These are phyloP conservation scores for Colletotrichum abscissum DNA, from an alignment of 2,329 filamentous ascomycete genomes.

Conservation along the genomic window DNA sequence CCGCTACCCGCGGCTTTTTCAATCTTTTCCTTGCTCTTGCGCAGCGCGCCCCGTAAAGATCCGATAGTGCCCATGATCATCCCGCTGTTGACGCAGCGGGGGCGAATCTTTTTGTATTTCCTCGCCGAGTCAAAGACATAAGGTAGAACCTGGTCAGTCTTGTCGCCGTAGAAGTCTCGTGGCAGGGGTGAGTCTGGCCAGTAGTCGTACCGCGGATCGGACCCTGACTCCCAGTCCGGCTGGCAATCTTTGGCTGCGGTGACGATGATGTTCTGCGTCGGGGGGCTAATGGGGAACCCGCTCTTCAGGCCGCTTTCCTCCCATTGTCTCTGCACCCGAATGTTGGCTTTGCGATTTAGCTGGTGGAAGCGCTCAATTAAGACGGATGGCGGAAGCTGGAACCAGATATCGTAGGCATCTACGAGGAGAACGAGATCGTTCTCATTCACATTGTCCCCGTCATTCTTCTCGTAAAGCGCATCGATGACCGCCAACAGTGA, in stretches of 20 bases:
- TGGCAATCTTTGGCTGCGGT: conserved; percentile 50
- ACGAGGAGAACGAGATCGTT: conserved; percentile 50
- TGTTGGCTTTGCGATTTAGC: conserved; percentile 48
- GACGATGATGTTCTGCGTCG: conserved; percentile 47
- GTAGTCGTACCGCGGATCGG: conserved; percentile 48
- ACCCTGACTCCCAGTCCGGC: conserved; percentile 46
- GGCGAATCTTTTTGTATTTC: conserved; percentile 46
- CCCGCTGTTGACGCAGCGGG: conserved; percentile 49
- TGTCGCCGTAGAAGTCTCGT: conserved; percentile 46
- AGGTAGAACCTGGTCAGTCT: conserved; percentile 44
- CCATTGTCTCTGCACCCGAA: conserved; percentile 43
- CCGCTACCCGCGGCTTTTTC: conserved; percentile 41
- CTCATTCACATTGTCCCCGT: conserved; percentile 36
- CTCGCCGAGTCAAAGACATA: conserved; percentile 44
- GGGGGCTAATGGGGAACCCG: conserved; percentile 44
- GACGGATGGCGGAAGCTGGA: conserved; percentile 51
- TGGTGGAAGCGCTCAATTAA: conserved; percentile 49
- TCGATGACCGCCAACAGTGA: conserved; percentile 46
- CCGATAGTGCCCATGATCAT: conserved; percentile 50
- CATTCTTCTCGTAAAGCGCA: conserved; percentile 40
- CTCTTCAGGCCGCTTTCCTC: not conserved
- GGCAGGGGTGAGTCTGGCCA: conserved; percentile 51
- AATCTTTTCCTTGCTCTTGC: conserved; percentile 44
- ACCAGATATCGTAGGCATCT: conserved; percentile 53
- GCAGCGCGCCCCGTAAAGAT: conserved; percentile 39